phyloP scores from a whole-genome alignment of 2,329 filamentous ascomycete genomes.

The Colletotrichum graminicola region DNA sequence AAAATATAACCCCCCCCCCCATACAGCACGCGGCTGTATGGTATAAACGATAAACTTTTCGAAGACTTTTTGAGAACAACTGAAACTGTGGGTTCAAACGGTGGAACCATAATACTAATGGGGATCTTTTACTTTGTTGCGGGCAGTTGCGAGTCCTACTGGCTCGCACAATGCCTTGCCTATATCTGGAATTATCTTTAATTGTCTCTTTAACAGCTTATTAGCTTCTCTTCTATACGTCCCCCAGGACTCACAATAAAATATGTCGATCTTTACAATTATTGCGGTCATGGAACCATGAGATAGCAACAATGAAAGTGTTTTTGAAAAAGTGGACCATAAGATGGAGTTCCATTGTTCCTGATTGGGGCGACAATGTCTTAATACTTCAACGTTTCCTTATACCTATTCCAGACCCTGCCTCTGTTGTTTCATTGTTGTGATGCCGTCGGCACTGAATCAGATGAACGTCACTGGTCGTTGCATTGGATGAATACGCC shows the following conservation, averaged over 20 bases:
- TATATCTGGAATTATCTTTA: constrained; percentile 37
- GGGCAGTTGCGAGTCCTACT: constrained; percentile 22
- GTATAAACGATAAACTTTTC: not conserved
- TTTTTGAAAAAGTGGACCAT: not conserved
- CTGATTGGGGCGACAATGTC: no score
- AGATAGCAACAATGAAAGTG: not conserved
- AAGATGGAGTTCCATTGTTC: no score
- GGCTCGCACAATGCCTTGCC: constrained; percentile 15
- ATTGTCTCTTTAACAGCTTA: constrained; percentile 22
- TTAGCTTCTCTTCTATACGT: constrained; percentile 30
- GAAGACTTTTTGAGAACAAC: constrained; percentile 30
- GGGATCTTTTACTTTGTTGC: constrained; percentile 37
- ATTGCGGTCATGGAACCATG: not conserved
- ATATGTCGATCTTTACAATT: constrained; percentile 30
- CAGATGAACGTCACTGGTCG: constrained; percentile 16
- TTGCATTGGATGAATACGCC: not conserved
- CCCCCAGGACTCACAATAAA: constrained; percentile 25
- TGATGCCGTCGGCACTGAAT: constrained; percentile 1
- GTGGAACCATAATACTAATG: constrained; percentile 14
- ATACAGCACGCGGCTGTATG: constrained; percentile 7
- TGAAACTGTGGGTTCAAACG: constrained; percentile 19
- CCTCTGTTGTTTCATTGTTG: not conserved
- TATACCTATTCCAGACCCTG: not conserved
- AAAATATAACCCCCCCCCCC: not conserved
- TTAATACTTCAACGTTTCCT: not conserved